Evolutionary conservation across 2,329 filamentous ascomycete genomes (phyloP).

Genomic region (Mycogone perniciosa): DNA sequence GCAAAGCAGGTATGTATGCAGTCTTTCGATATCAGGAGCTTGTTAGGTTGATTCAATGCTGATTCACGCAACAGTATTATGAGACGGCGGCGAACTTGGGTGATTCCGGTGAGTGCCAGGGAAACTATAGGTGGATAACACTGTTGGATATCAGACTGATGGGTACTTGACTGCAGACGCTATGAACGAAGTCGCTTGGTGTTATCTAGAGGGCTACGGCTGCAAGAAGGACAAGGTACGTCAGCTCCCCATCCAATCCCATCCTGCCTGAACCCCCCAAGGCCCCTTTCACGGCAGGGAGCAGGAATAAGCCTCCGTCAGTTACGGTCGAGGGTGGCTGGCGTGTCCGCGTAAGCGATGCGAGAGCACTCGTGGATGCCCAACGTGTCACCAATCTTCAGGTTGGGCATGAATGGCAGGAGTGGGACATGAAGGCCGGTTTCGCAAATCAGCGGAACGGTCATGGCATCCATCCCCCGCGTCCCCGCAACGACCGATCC

Average conservation of each 20-base stretch:
- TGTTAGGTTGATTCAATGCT: constrained; percentile 3
- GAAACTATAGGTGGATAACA: constrained; percentile 1
- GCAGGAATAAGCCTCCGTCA: constrained; percentile 2
- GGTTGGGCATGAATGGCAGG: constrained; percentile 36
- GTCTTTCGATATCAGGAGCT: constrained; percentile 24
- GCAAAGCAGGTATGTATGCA: constrained; percentile 61
- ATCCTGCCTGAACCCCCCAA: neutral
- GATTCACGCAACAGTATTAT: constrained; percentile 64
- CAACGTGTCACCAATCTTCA: constrained; percentile 15
- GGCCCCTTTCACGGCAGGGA: neutral
- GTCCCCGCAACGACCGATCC: constrained; percentile 5
- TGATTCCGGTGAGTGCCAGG: constrained; percentile 59
- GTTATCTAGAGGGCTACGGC: constrained; percentile 93
- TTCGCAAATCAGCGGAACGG: constrained; percentile 6
- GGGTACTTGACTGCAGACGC: constrained; percentile 55
- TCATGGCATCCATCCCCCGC: neutral
- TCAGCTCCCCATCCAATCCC: constrained; percentile 19
- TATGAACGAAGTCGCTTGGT: constrained; percentile 96
- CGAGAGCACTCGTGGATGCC: constrained; percentile 13
- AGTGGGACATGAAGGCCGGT: constrained; percentile 3
- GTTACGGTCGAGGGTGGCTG: constrained; percentile 12
- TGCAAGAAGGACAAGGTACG: constrained; percentile 97
- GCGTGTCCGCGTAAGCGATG: constrained; percentile 4
- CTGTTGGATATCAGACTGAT: neutral
- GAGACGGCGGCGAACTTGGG: constrained; percentile 95